Base-by-base conservation (phyloP, 176 grass and related monocot species). In the Avena sativa region DNA sequence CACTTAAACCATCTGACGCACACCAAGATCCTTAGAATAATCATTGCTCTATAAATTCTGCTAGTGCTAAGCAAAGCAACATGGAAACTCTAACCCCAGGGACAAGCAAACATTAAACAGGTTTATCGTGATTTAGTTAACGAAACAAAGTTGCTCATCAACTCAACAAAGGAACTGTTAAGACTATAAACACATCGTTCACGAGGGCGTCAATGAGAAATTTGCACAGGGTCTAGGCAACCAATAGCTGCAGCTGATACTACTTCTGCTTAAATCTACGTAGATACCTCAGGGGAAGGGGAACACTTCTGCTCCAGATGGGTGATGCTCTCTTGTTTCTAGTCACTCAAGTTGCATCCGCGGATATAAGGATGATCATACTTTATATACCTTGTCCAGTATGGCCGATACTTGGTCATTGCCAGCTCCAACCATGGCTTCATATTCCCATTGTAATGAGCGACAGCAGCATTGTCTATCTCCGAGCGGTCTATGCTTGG, bases 371-470 rank as follows among this genome's bases (percentile, higher is more conserved):
- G 97, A 52, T 99, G 94, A 80, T 94, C 92, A 71, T 96, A 99
- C 81, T 99, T 99, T 57, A 99, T 99, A 79, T 94, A 97, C 83
- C 89, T 99, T 13, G 94, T 97, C 97, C 97, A 99, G 61, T 99
- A 97, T 38, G 89, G 92, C 43, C 94, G 83, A 78, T 99, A 99
- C 57, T 92, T 99, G 7, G 90, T 94, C 97, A 99, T 97, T 66
- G 97, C 94, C 71, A 99, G 83, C 88, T 99, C 97, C 88, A 99
- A 76, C 97, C 97, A 99, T 85, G 97, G 97, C 81, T 99, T 99
- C 97, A 99, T 97, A 67, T 99, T 99, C 8, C 97, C 97, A 81
- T 97, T 99, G 82, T 99, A 99, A 76, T 99, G 94, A 81, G 93
- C 74, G 6, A 99, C 97, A 16, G 97, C 97, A 71, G 97, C 92